Base-by-base conservation (phyloP, 768 basidiomycete genomes). In the Tremella yokohamensis region DNA sequence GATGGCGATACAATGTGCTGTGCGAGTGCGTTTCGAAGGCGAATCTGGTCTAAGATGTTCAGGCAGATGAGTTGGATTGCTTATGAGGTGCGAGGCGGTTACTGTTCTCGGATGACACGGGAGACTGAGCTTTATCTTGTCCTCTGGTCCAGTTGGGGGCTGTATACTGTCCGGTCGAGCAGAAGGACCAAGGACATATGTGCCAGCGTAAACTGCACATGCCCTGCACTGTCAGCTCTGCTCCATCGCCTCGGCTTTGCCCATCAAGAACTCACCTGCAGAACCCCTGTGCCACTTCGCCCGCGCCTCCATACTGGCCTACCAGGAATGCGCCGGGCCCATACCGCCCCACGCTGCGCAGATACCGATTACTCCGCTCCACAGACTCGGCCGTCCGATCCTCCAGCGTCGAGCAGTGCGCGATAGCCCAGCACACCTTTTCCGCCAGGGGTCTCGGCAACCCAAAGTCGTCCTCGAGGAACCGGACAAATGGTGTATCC, bases 241-340 rank as follows among this genome's bases (percentile, higher is more conserved):
- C 8, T 4, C 15, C 40, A 11, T 12, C 18, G 29, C 11, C 29
- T 34, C 11, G 29, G 11, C 29, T 6, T 4, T 34, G 29, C 4
- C 29, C 29, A 4, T 34, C n/a, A n/a, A n/a, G 19, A 7, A 8
- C 49, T 51, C 19, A 79, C 79, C 81, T 68, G 52, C 80, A 82
- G 63, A 81, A 98, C 1, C 92, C 93, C 76, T 97, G 94, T 0
- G 88, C 83, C 11, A 97, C 84, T 69, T 97, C 94, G 3, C 94
- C 94, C 0, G 87, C 81, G 18, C 91, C 89, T 16, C 94, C 94
- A 72, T 96, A 97, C 65, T 96, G 90, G 0, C 90, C 90, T n/a
- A 98, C 81, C 15, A 98, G 83, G 78, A 91, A 97, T 1, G 92
- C 85, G 0, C 85, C 85, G n/a, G 76, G 82, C 75, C 93, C 93